Evolutionary conservation across 2,329 filamentous ascomycete species (phyloP).

Genomic region (Teratosphaeria nubilosa): DNA sequence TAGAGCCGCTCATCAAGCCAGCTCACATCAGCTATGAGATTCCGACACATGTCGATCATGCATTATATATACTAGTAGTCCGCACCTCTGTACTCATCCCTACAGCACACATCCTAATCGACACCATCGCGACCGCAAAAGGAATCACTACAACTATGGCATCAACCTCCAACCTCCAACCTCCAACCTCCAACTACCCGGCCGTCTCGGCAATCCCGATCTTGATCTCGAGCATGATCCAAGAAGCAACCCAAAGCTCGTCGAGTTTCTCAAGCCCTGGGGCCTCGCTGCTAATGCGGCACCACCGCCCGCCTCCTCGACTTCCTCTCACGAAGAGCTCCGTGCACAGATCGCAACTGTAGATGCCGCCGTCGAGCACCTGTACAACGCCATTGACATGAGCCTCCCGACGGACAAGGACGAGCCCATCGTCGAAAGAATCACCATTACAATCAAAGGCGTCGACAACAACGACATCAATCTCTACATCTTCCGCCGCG

Average conservation of each 20-base stretch:
- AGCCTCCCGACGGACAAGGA: slow-evolving; percentile 7
- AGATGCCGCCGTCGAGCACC: slow-evolving; percentile 27
- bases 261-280: slow-evolving; percentile 2
- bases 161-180: neutral
- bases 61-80: neutral
- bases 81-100: neutral
- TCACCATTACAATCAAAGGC: slow-evolving; percentile 8
- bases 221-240: slow-evolving; percentile 8
- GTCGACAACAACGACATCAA: slow-evolving; percentile 12
- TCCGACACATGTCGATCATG: neutral
- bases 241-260: slow-evolving; percentile 9
- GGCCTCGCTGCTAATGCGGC: slow-evolving; percentile 3
- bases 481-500: slow-evolving; percentile 9
- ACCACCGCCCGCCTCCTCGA: neutral
- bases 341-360: neutral
- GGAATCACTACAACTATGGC: neutral
- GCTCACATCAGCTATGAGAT: neutral
- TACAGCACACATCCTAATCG: neutral
- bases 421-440: slow-evolving; percentile 6
- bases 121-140: neutral
- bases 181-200: too few species aligned
- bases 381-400: slow-evolving; percentile 78
- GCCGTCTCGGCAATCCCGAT: slow-evolving; percentile 11
- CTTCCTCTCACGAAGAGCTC: neutral
- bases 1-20: neutral